These are phyloP conservation scores for Hibiscus mutabilis DNA, from an alignment of 345 rosid genomes.

Conservation along the genomic window DNA sequence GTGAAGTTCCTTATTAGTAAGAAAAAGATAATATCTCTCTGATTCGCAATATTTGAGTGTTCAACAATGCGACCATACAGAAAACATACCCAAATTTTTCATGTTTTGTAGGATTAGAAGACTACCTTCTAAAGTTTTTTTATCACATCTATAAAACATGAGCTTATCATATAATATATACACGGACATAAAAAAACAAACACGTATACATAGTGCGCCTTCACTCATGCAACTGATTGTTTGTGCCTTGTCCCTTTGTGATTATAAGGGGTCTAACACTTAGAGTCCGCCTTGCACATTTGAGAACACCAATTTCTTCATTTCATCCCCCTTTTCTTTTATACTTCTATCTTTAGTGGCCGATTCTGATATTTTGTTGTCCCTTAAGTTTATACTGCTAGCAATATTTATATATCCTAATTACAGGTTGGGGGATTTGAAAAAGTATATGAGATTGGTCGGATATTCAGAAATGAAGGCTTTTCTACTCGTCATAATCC, in stretches of 20 bases:
- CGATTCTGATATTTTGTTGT: conserved; percentile 10
- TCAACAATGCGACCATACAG: not conserved
- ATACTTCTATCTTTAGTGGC: not conserved
- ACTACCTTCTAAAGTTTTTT: not conserved
- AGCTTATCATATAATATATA: not conserved
- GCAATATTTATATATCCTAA: conserved; percentile 16
- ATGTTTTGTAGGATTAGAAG: not conserved
- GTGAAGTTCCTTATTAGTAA: not conserved
- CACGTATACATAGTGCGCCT: not conserved
- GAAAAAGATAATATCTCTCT: not conserved
- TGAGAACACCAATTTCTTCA: not conserved
- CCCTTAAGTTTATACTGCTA: conserved; percentile 2
- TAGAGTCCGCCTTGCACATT: not conserved
- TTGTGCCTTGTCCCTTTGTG: not conserved
- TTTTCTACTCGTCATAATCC: conserved; percentile 97
- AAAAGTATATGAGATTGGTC: conserved; percentile 91
- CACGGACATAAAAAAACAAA: not conserved
- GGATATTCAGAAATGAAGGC: conserved; percentile 97
- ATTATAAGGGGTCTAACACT: not conserved
- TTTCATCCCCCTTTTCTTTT: not conserved
- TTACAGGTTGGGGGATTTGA: conserved; percentile 96
- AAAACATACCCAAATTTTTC: not conserved
- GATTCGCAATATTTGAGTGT: not conserved
- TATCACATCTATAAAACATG: not conserved
- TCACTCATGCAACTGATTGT: not conserved